A percentile compares a stretch with the other conserved stretches of the same genome.
Evolutionary conservation across 495 filamentous ascomycete genomes (phyloP).

Genomic region (Neurospora sp.): DNA sequence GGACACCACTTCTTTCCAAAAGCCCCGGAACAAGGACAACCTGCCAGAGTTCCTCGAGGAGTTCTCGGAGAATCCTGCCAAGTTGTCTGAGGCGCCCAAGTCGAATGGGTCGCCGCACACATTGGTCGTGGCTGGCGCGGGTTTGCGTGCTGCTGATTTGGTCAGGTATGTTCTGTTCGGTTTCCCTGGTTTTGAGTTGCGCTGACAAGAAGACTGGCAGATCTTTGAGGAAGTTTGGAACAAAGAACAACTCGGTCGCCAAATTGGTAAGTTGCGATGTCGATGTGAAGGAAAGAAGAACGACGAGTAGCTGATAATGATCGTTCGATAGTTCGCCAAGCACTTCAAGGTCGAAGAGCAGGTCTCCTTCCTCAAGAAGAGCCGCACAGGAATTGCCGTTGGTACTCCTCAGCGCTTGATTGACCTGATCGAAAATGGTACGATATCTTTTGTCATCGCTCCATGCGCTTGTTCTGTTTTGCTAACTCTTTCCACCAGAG

Average conservation of each 20-base stretch:
- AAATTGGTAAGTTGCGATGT: slow-evolving; percentile 49
- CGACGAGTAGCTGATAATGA: neutral
- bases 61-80: slow-evolving; percentile 43
- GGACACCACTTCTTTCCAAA: slow-evolving; percentile 66
- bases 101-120: slow-evolving; percentile 77
- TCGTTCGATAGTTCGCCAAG: slow-evolving; percentile 61
- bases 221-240: slow-evolving; percentile 65
- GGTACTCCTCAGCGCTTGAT: slow-evolving; percentile 77
- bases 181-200: neutral
- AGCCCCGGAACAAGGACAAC: slow-evolving; percentile 52
- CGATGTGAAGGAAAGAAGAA: neutral
- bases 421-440: slow-evolving; percentile 74
- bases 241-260: slow-evolving; percentile 63
- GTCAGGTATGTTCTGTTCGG: slow-evolving; percentile 41
- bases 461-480: neutral
- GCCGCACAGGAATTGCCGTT: slow-evolving; percentile 71
- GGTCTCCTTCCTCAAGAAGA: slow-evolving; percentile 60
- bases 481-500: slow-evolving; percentile 35
- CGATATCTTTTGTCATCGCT: slow-evolving; percentile 4
- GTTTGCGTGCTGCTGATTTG: slow-evolving; percentile 69
- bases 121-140: slow-evolving; percentile 68
- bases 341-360: slow-evolving; percentile 93
- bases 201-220: slow-evolving; percentile 29
- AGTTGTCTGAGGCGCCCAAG: slow-evolving; percentile 52
- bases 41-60: slow-evolving; percentile 68